Conservation (phyloP, 164 flowering plant genomes). For the Umbellularia californica region DNA sequence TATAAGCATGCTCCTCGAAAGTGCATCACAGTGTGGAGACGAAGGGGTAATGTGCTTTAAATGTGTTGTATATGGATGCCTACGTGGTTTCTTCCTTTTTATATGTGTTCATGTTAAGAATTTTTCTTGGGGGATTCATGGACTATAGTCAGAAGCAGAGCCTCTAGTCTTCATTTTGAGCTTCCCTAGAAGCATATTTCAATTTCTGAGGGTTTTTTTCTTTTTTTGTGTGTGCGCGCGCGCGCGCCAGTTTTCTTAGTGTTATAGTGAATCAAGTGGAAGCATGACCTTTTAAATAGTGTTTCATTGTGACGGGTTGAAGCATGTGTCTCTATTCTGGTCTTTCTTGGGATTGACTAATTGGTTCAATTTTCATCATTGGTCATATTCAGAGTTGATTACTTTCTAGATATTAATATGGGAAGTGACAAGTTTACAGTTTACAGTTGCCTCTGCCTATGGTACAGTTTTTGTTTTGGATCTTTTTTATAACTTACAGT, state of each 20-base stretch:
- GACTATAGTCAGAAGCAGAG: background rate
- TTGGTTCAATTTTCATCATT: background rate
- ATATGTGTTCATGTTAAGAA: background rate
- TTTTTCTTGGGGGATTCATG: background rate
- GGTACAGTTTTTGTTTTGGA: too few species aligned
- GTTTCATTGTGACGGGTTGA: background rate
- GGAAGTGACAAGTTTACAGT: too few species aligned
- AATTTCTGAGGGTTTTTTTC: too few species aligned
- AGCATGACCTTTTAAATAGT: background rate
- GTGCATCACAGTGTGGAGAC: slow-evolving; percentile 33
- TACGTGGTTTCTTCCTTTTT: background rate
- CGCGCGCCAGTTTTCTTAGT: background rate
- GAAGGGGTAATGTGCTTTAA: slow-evolving; percentile 35
- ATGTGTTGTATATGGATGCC: background rate
- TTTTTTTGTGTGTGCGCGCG: background rate
- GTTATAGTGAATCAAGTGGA: background rate
- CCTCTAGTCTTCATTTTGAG: background rate
- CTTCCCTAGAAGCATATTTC: background rate
- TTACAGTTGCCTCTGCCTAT: too few species aligned
- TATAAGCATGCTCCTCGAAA: slow-evolving; percentile 28
- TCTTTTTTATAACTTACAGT: too few species aligned
- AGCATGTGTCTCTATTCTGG: background rate
- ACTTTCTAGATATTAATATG: too few species aligned
- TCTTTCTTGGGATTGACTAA: background rate
- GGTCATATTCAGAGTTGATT: too few species aligned